phyloP scores from a whole-genome alignment of 768 basidiomycete genomes.

The Tulasnella sp. region DNA sequence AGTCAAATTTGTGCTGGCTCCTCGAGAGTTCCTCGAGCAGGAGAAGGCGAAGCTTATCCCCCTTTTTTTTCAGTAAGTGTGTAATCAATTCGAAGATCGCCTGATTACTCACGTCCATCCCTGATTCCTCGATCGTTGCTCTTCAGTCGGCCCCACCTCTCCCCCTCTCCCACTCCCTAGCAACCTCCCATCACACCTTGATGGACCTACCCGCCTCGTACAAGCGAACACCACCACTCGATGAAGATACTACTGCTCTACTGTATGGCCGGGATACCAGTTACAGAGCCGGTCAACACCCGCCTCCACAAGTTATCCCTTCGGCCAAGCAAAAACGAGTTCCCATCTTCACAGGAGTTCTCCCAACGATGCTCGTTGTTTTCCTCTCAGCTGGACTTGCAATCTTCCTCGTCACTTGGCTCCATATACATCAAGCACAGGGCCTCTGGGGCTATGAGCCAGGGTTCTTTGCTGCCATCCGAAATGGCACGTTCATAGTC shows the following conservation, averaged over 20 bases:
- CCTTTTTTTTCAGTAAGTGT: background rate
- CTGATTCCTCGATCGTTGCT: background rate
- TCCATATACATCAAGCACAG: background rate
- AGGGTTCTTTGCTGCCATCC: background rate
- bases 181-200: background rate
- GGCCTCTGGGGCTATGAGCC: background rate
- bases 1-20: background rate
- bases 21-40: background rate
- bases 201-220: background rate
- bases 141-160: background rate
- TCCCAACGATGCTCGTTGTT: background rate
- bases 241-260: background rate
- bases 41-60: background rate
- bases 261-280: background rate
- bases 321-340: conserved; percentile 2
- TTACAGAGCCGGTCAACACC: background rate
- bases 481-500: conserved; percentile 3
- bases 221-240: background rate
- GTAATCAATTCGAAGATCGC: conserved; percentile 1
- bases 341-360: background rate
- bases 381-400: background rate
- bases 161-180: background rate
- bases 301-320: background rate
- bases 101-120: background rate
- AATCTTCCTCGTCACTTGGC: background rate